Conservation (phyloP, 176 grass and related monocot genomes). For the Miscanthus lutarioriparius region DNA sequence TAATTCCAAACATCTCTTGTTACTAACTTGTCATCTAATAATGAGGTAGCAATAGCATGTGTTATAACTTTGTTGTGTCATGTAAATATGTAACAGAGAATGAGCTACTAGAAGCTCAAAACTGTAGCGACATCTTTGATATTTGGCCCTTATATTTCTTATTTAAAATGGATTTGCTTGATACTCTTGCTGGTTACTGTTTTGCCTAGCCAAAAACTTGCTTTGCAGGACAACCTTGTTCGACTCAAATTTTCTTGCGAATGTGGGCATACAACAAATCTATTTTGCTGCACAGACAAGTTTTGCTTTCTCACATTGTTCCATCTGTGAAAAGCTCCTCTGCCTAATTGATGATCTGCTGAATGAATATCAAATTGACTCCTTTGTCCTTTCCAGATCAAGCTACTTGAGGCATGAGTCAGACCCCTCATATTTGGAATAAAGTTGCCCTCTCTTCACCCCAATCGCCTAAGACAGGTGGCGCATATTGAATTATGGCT, state of each 20-base stretch:
- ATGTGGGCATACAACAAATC: neutral
- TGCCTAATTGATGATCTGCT: neutral
- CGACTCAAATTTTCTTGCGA: neutral
- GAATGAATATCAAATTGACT: neutral
- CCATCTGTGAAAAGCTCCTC: neutral
- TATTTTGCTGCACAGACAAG: neutral
- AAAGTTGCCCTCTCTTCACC: neutral
- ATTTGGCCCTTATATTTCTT: neutral
- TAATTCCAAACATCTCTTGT: neutral
- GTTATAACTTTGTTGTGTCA: neutral
- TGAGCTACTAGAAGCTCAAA: neutral
- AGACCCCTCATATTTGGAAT: neutral
- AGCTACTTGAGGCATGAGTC: neutral
- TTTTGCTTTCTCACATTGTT: neutral
- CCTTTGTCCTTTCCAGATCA: neutral
- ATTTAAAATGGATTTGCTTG: neutral
- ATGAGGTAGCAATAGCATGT: neutral
- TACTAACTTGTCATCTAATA: neutral
- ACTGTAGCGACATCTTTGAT: neutral
- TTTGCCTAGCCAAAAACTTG: neutral
- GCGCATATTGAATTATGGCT: neutral
- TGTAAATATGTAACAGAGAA: constrained; percentile 12
- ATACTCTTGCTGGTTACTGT: too few relatives aligned
- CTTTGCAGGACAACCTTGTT: neutral
- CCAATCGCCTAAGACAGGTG: neutral